Base-by-base conservation (phyloP, 768 basidiomycete species). In the Podaxis carcinomalis region DNA sequence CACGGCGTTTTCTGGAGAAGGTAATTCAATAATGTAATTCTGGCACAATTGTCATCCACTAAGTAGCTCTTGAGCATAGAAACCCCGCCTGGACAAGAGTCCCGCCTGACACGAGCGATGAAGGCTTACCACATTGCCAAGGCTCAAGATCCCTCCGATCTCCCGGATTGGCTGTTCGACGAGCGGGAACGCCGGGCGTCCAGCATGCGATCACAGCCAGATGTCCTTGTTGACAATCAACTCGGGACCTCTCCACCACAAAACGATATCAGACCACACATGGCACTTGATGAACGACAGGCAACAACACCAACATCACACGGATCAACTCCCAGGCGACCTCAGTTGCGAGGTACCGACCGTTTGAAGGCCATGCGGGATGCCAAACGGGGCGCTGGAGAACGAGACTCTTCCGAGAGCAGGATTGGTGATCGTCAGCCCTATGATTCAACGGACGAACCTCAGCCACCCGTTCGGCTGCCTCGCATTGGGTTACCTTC, bases 141-240 rank as follows among this genome's bases (percentile, higher is more conserved):
- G 68, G 86, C 86, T 21, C 77, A 77, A 25, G 74, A 78, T 39
- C 82, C 80, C 9, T 66, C 78, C 28, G 86, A 88, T 67, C 78
- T 89, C 19, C 87, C 88, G 9, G 72, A 77, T 6, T 89, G 87
- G 88, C 77, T 90, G 16, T 88, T 89, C 60, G 79, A 79, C 47
- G 83, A 80, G 57, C 76, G 72, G 44, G 86, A 88, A 66, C 79
- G 83, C 46, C 76, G 76, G 58, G 61, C 64, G 69, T 46, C 57
- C 67, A 64, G 28, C 57, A 64, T 11, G 55, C 64, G 42, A 51
- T 52, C 52, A 62, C 63, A 60, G 21, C 32, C 65, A 9, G 66
- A 67, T 25, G 44, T 55, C 32, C 63, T 44, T 65, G 60, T 60
- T 55, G 56, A 66, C 47, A 35, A 50, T 58, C 58, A 63, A 56